Evolutionary conservation across 2,329 filamentous ascomycete genomes (phyloP).

Genomic region (Trichoderma aggressivum): DNA sequence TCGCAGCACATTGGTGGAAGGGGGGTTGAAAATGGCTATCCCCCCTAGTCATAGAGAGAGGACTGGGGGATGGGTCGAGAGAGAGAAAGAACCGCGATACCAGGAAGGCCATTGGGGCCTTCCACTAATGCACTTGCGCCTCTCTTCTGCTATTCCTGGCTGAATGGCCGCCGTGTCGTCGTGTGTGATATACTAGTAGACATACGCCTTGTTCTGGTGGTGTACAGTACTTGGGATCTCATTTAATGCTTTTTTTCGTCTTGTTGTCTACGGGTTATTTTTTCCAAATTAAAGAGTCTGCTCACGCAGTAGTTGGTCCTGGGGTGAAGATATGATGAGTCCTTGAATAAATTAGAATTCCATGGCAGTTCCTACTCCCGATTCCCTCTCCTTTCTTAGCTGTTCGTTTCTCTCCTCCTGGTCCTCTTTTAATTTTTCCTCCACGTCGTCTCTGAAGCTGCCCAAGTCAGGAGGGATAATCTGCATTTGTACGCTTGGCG

Average conservation of each 20-base stretch:
- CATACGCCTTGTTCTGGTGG: neutral
- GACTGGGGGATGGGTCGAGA: neutral
- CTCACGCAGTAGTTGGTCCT: neutral
- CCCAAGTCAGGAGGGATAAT: conserved; percentile 75
- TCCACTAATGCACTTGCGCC: conserved; percentile 11
- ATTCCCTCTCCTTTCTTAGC: conserved; percentile 52
- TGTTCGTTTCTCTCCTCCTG: conserved; percentile 56
- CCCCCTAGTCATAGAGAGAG: neutral
- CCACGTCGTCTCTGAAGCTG: conserved; percentile 65
- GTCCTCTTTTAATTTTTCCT: conserved; percentile 64
- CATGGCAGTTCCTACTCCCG: conserved; percentile 55
- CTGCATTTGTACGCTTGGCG: conserved; percentile 83
- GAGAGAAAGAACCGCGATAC: neutral
- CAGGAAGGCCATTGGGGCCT: conserved; percentile 2
- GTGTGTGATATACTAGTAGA: conserved; percentile 8
- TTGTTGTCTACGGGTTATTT: conserved; percentile 17
- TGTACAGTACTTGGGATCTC: neutral
- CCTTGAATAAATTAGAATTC: conserved; percentile 39
- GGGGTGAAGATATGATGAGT: neutral
- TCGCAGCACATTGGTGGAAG: conserved; percentile 20
- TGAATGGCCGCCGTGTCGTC: neutral
- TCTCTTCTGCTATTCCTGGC: conserved; percentile 7
- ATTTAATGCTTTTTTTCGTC: conserved; percentile 7
- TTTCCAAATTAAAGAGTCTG: neutral
- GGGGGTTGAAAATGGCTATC: neutral